phyloP scores from a whole-genome alignment of 225 moss, liverwort and hornwort species.

The Polytrichum formosum region DNA sequence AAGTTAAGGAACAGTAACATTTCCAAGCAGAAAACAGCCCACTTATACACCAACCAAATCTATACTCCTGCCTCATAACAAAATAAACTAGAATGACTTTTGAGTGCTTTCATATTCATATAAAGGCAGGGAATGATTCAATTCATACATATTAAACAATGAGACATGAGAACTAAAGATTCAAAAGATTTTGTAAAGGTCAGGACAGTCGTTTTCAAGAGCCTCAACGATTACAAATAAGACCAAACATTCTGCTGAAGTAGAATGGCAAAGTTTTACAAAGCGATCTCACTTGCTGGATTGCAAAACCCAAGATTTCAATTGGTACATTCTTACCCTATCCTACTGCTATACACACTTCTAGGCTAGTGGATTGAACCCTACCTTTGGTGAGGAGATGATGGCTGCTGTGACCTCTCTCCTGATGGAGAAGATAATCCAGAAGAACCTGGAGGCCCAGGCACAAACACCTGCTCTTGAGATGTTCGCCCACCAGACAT shows the following conservation, averaged over 20 bases:
- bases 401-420: constrained; percentile 8
- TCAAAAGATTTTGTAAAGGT: no score
- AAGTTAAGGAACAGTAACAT: no score
- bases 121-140: no score
- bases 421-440: constrained; percentile 4
- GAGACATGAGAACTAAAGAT: no score
- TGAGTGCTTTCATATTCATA: no score
- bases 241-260: background rate
- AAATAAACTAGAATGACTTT: no score
- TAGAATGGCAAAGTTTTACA: constrained; percentile 23
- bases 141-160: no score
- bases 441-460: constrained; percentile 14
- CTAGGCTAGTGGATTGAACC: constrained; percentile 22
- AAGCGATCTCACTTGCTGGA: constrained; percentile 11
- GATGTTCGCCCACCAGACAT: constrained; percentile 11
- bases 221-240: background rate
- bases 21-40: no score
- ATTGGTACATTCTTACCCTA: constrained; percentile 20
- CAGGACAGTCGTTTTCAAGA: no score
- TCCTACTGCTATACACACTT: constrained; percentile 34
- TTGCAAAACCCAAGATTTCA: constrained; percentile 14
- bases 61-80: no score
- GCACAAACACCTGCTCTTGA: constrained; percentile 11
- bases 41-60: no score
- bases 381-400: constrained; percentile 17